Evolutionary conservation across 768 basidiomycete genomes (phyloP).

Genomic region (Mycena olivaceomarginata): DNA sequence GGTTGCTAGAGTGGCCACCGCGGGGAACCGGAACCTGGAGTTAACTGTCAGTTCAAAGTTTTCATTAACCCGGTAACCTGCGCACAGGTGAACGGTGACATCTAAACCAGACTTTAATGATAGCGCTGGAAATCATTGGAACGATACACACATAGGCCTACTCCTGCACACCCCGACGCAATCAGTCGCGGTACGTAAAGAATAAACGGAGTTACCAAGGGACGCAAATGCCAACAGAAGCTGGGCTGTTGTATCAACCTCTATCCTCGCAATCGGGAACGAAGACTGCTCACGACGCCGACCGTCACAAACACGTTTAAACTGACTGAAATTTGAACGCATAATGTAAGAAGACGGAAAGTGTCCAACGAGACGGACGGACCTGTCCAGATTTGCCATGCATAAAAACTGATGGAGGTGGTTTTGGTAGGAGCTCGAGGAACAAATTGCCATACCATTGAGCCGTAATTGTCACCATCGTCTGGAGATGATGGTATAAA

Average conservation of each 20-base stretch:
- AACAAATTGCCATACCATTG: constrained; percentile 22
- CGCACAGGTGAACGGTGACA: constrained; percentile 31
- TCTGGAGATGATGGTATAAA: background rate
- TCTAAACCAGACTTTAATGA: constrained; percentile 2
- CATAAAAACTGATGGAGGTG: constrained; percentile 20
- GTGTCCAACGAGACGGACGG: background rate
- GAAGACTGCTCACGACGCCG: background rate
- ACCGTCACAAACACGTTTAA: constrained; percentile 9
- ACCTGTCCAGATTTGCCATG: constrained; percentile 38
- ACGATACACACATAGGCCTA: constrained; percentile 17
- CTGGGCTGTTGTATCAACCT: background rate
- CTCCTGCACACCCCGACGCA: background rate
- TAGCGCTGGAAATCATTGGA: background rate
- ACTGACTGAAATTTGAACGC: constrained; percentile 12
- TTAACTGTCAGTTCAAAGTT: background rate
- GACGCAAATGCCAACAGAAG: constrained; percentile 1
- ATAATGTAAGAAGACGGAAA: background rate
- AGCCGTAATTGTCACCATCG: constrained; percentile 27
- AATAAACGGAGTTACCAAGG: constrained; percentile 3
- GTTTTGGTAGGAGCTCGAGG: background rate
- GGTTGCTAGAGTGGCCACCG: constrained; percentile 12
- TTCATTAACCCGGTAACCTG: background rate
- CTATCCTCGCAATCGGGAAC: background rate
- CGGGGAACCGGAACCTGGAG: constrained; percentile 28
- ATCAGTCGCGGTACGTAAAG: background rate